phyloP scores from a whole-genome alignment of 1,284 basidiomycete genomes.

The Malassezia yamatoensis region DNA sequence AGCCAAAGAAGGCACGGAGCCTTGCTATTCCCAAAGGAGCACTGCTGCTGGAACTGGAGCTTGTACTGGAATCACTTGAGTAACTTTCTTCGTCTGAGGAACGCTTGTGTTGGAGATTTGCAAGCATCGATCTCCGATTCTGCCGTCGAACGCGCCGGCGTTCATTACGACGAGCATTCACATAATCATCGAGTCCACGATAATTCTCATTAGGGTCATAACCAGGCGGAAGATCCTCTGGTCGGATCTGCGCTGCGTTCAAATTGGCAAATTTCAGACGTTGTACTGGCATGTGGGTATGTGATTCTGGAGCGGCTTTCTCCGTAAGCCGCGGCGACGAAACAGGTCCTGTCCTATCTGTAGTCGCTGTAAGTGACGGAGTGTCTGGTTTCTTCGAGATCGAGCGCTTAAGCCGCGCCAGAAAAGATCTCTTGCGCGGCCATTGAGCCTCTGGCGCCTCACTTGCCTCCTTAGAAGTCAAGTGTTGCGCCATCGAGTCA shows the following conservation, averaged over 20 bases:
- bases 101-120: neutral
- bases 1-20: slow-evolving; percentile 42
- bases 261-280: slow-evolving; percentile 37
- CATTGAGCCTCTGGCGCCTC: too few species aligned
- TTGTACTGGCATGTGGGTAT: slow-evolving; percentile 15
- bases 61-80: slow-evolving; percentile 18
- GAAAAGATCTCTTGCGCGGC: too few species aligned
- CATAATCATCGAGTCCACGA: slow-evolving; percentile 38
- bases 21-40: slow-evolving; percentile 31
- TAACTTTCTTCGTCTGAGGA: slow-evolving; percentile 11
- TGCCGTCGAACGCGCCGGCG: slow-evolving; percentile 19
- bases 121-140: neutral
- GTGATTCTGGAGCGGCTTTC: neutral
- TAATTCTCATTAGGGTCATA: slow-evolving; percentile 39
- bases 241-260: slow-evolving; percentile 28
- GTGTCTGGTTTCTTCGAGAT: too few species aligned
- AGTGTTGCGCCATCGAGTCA: neutral
- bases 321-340: too few species aligned
- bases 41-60: slow-evolving; percentile 15
- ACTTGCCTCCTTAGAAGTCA: neutral
- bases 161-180: slow-evolving; percentile 27
- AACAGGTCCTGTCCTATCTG: too few species aligned
- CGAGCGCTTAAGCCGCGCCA: too few species aligned
- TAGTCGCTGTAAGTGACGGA: too few species aligned
- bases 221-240: slow-evolving; percentile 35